phyloP scores from a whole-genome alignment of 495 filamentous ascomycete species.

The Podospora anserina region DNA sequence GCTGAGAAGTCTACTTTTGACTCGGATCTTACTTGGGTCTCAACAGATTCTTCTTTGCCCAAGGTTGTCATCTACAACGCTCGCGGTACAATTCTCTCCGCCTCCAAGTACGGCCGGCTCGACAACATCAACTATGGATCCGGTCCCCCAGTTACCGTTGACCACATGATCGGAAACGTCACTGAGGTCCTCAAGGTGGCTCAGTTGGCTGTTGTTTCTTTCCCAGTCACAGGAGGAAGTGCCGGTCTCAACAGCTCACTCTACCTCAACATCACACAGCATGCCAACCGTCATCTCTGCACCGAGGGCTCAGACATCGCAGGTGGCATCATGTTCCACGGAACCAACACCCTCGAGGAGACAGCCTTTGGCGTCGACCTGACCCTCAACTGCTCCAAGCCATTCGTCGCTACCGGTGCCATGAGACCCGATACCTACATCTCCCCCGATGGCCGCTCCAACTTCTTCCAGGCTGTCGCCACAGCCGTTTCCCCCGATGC shows the following conservation, averaged over 20 bases:
- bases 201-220: conserved; percentile 18
- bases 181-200: conserved; percentile 24
- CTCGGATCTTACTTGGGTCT: conserved; percentile 20
- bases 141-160: conserved; percentile 16
- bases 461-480: conserved; percentile 49
- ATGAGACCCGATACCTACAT: conserved; percentile 51
- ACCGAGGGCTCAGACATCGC: conserved; percentile 39
- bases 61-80: conserved; percentile 24
- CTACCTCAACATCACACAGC: conserved; percentile 41
- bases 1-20: neutral
- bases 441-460: conserved; percentile 47
- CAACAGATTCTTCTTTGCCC: conserved; percentile 17
- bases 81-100: conserved; percentile 22
- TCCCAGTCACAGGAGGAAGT: conserved; percentile 33
- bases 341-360: conserved; percentile 52
- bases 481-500: conserved; percentile 38
- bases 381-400: conserved; percentile 49
- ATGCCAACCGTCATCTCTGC: conserved; percentile 41
- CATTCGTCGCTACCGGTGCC: conserved; percentile 47
- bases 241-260: conserved; percentile 36
- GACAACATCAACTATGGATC: conserved; percentile 26
- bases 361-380: conserved; percentile 50
- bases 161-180: conserved; percentile 24
- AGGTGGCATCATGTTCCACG: conserved; percentile 50
- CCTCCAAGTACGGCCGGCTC: conserved; percentile 25